phyloP scores from a whole-genome alignment of 768 basidiomycete genomes.

The Mycena sanguinolenta region DNA sequence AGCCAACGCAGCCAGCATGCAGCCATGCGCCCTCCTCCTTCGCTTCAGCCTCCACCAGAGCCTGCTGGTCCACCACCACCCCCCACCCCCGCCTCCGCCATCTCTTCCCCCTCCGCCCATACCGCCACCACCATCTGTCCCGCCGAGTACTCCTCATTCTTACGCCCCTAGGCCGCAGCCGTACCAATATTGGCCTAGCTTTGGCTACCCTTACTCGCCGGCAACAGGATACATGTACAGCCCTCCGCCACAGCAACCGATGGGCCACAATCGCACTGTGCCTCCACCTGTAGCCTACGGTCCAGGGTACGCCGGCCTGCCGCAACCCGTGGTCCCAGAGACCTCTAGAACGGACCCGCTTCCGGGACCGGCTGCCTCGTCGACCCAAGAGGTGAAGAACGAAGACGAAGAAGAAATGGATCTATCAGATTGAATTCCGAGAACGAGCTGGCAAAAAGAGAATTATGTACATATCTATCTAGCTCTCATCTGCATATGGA shows the following conservation, averaged over 20 bases:
- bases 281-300: neutral
- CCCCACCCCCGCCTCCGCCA: conserved; percentile 4
- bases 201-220: neutral
- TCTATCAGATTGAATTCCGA: conserved; percentile 44
- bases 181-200: conserved; percentile 4
- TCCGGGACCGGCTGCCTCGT: neutral
- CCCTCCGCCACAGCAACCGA: neutral
- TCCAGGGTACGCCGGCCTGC: no score
- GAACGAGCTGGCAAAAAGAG: neutral
- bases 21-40: conserved; percentile 40
- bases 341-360: neutral
- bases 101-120: neutral
- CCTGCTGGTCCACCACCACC: conserved; percentile 23
- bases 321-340: no score
- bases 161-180: conserved; percentile 17
- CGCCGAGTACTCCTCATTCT: conserved; percentile 13
- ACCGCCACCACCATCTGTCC: conserved; percentile 35
- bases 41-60: conserved; percentile 29
- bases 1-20: conserved; percentile 55
- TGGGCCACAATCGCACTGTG: neutral
- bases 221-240: neutral
- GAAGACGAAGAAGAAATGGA: conserved; percentile 44
- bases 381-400: neutral
- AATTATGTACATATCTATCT: no score
- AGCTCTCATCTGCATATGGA: no score